A percentile compares a stretch with the other conserved stretches of the same genome.
phyloP scores from a whole-genome alignment of 2,329 filamentous ascomycete genomes.

The Beauveria asiatica region DNA sequence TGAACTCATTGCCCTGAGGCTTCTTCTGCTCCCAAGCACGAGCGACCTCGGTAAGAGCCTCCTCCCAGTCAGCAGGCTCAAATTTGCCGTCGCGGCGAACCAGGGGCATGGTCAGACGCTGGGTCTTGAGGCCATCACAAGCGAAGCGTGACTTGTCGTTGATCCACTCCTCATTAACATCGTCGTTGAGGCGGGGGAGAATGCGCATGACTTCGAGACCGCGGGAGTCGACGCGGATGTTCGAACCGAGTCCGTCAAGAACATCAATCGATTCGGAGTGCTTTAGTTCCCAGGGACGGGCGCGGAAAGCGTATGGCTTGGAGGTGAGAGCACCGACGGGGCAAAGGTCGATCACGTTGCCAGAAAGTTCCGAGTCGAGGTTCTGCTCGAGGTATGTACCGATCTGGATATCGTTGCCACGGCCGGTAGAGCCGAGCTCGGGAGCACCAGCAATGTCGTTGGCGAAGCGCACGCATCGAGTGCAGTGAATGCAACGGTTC shows the following conservation, averaged over 20 bases:
- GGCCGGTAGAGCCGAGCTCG: slow-evolving; percentile 86
- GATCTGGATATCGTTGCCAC: slow-evolving; percentile 96
- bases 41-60: slow-evolving; percentile 80
- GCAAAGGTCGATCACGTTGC: slow-evolving; percentile 96
- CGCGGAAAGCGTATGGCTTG: slow-evolving; percentile 96
- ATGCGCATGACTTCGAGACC: slow-evolving; percentile 96
- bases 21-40: slow-evolving; percentile 70
- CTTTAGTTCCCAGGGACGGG: slow-evolving; percentile 93
- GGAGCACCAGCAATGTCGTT: slow-evolving; percentile 95
- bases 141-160: slow-evolving; percentile 97
- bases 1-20: slow-evolving; percentile 89
- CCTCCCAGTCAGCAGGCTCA: slow-evolving; percentile 88
- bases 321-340: slow-evolving; percentile 93
- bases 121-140: slow-evolving; percentile 92
- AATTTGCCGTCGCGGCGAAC: slow-evolving; percentile 86
- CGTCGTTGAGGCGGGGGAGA: slow-evolving; percentile 86
- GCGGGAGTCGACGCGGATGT: slow-evolving; percentile 86
- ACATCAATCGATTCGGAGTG: slow-evolving; percentile 95
- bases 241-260: slow-evolving; percentile 83
- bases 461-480: slow-evolving; percentile 91
- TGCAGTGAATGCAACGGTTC: slow-evolving; percentile 99
- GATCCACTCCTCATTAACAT: slow-evolving; percentile 99
- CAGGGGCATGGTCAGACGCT: slow-evolving; percentile 86
- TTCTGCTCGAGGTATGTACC: slow-evolving; percentile 95
- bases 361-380: slow-evolving; percentile 88